Conservation (phyloP, 495 filamentous ascomycete genomes). For the Trichoderma reesei region DNA sequence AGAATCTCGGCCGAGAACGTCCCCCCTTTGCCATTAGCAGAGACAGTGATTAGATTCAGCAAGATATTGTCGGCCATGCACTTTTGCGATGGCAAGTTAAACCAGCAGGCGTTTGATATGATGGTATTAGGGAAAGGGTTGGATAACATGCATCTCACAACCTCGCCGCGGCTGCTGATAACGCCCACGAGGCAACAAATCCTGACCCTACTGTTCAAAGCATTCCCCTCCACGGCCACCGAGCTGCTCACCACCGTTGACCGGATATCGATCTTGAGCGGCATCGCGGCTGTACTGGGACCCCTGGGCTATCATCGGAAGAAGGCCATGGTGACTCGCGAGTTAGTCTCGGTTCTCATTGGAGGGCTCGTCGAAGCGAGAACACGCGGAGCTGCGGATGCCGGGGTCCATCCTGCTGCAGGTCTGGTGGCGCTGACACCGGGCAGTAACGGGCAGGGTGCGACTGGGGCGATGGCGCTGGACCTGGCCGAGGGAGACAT, state of each 20-base stretch:
- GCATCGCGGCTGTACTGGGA: conserved; percentile 74
- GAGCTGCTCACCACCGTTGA: conserved; percentile 62
- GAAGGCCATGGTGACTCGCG: conserved; percentile 76
- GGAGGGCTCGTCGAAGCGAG: conserved; percentile 83
- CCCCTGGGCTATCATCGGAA: conserved; percentile 69
- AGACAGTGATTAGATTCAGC: conserved; percentile 70
- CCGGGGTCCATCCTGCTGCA: conserved; percentile 89
- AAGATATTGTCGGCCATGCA: conserved; percentile 64
- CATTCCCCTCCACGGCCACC: conserved; percentile 52
- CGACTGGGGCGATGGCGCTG: conserved; percentile 50
- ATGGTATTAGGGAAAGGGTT: conserved; percentile 42
- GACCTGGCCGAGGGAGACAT: conserved; percentile 68
- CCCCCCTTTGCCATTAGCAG: conserved; percentile 70
- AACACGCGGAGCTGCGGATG: conserved; percentile 84
- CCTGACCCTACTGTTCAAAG: conserved; percentile 56
- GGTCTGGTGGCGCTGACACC: conserved; percentile 56
- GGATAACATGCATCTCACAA: conserved; percentile 23
- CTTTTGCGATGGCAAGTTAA: conserved; percentile 55
- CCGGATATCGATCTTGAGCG: conserved; percentile 65
- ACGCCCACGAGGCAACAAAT: conserved; percentile 56
- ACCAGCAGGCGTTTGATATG: conserved; percentile 55
- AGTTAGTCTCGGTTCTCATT: conserved; percentile 72
- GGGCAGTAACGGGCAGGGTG: conserved; percentile 19
- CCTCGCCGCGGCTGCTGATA: conserved; percentile 37
- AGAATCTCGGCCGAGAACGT: conserved; percentile 73